Conservation (phyloP, 1,284 basidiomycete species). For the Lentinula novae-zelandiae region DNA sequence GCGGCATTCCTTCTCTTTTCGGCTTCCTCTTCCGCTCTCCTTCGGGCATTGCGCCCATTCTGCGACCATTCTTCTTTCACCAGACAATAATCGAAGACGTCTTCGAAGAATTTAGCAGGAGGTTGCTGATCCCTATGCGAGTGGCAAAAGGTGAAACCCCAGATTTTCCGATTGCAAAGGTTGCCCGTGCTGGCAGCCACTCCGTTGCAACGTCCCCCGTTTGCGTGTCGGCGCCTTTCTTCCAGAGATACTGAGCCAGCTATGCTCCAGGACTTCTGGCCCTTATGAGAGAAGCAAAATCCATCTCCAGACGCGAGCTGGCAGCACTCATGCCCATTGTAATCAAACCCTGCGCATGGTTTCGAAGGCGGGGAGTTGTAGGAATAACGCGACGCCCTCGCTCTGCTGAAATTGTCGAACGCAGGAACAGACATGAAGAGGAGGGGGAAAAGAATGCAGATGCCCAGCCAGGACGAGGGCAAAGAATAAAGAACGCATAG, state of each 20-base stretch:
- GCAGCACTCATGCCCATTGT: background rate
- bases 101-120: background rate
- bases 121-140: background rate
- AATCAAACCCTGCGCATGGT: background rate
- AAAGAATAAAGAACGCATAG: no score
- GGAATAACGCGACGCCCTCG: background rate
- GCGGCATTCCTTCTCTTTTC: background rate
- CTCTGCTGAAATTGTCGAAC: background rate
- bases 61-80: background rate
- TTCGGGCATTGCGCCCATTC: background rate
- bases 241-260: background rate
- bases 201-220: background rate
- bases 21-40: background rate
- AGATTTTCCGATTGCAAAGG: background rate
- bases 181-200: background rate
- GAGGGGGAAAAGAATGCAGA: no score
- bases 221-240: background rate
- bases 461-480: no score
- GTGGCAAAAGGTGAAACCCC: slow-evolving; percentile 3
- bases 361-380: background rate
- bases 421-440: no score
- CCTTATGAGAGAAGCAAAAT: background rate
- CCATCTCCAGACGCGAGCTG: background rate
- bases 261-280: background rate
- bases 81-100: background rate